These are phyloP conservation scores for Ceratocystis papillata DNA, from an alignment of 2,329 filamentous ascomycete genomes.

Conservation along the genomic window DNA sequence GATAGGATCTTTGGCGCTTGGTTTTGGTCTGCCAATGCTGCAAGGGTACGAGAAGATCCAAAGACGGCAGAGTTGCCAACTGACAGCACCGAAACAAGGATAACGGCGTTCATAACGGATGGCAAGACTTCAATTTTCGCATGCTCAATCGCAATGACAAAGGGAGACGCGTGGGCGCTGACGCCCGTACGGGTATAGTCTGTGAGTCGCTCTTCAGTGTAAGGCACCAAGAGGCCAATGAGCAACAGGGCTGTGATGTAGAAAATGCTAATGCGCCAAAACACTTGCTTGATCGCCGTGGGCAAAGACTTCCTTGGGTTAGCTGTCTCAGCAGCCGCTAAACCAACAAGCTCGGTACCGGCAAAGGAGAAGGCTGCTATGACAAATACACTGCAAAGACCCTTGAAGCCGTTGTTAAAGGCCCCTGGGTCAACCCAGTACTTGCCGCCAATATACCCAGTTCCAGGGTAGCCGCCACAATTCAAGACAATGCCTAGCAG, in stretches of 20 bases:
- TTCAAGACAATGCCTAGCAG: constrained; percentile 79
- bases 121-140: constrained; percentile 72
- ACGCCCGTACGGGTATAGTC: constrained; percentile 37
- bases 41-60: constrained; percentile 79
- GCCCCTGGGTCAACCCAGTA: constrained; percentile 76
- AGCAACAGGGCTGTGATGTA: constrained; percentile 75
- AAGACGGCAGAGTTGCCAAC: constrained; percentile 90
- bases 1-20: constrained; percentile 67
- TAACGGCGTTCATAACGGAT: constrained; percentile 89
- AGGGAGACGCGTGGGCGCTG: constrained; percentile 70
- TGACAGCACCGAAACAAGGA: constrained; percentile 78
- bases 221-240: constrained; percentile 73
- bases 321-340: constrained; percentile 67
- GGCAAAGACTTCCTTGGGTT: constrained; percentile 73
- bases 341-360: constrained; percentile 64
- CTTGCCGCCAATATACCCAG: constrained; percentile 67
- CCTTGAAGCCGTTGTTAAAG: constrained; percentile 73
- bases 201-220: constrained; percentile 38
- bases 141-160: constrained; percentile 82
- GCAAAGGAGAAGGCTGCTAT: constrained; percentile 67
- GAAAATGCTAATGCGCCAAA: constrained; percentile 87
- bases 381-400: constrained; percentile 67
- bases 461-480: constrained; percentile 62
- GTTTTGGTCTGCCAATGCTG: constrained; percentile 76
- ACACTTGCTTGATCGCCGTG: constrained; percentile 82